Evolutionary conservation across 2,329 filamentous ascomycete species (phyloP), one percentile per base, ranked within the genome.

Genomic region (Trichoderma pleuroti): DNA sequence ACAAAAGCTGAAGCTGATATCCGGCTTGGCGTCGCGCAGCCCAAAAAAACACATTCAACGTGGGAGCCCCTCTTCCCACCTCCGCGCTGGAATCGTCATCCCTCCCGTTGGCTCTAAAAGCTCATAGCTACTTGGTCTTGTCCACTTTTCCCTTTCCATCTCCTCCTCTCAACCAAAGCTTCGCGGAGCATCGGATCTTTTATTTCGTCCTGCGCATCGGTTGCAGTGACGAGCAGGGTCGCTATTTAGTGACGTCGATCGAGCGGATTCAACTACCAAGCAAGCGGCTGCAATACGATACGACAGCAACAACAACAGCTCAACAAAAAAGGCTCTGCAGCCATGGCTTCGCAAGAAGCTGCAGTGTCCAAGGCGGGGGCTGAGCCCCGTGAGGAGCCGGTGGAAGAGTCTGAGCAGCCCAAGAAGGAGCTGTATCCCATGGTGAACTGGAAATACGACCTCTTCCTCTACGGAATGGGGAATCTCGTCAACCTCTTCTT

Each of bases 401-500:
- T 30, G 8, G 63, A 52, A 32, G 63, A 30, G 59, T 32, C 46
- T 36, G 56, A 59, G 54, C 42, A 70, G 39, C 75, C 74, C 67
- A 72, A 77, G 72, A 88, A 88, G 78, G 88, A 91, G 79, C 83
- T 89, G 57, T 89, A 89, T 75, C 88, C 89, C 66, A 92, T 92
- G 90, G 90, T 88, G 76, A 86, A 88, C 75, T 92, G 88, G 85
- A 90, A 91, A 74, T 94, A 94, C 80, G 92, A 94, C 82, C 85
- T 90, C 71, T 92, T 94, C 77, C 85, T 94, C 36, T 93, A 92
- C 86, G 86, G 86, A 62, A 91, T 94, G 79, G 92, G 91, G 54
- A 88, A 98, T 74, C 86, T 98, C 66, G 90, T 97, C 74, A 96
- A 99, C 81, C 90, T 98, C 75, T 99, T 99, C 88, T 99, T 99